Conservation (phyloP, 2,329 filamentous ascomycete species). For the Huntiella bhutanensis region DNA sequence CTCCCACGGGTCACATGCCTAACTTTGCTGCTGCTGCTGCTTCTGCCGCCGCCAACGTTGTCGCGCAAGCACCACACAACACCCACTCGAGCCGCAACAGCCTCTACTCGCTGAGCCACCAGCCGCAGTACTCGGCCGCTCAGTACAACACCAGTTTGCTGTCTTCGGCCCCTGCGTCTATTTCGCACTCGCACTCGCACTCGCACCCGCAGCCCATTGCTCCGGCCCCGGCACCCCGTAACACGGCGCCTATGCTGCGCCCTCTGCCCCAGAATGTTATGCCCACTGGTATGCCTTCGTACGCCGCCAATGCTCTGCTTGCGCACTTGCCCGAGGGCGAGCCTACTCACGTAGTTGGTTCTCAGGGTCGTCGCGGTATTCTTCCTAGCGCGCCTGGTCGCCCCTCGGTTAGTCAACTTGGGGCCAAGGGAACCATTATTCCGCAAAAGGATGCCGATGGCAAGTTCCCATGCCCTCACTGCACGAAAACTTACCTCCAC, state of each 20-base stretch:
- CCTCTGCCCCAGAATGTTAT: constrained; percentile 53
- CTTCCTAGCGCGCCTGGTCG: constrained; percentile 77
- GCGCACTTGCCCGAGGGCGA: constrained; percentile 36
- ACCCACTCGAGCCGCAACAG: constrained; percentile 30
- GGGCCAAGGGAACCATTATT: constrained; percentile 62
- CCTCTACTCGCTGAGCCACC: constrained; percentile 29
- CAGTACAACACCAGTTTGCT: constrained; percentile 30
- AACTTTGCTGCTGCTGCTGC: constrained; percentile 10
- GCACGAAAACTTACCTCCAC: constrained; percentile 94
- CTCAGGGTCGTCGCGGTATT: constrained; percentile 80
- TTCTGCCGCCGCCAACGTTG: constrained; percentile 6
- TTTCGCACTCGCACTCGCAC: constrained; percentile 40
- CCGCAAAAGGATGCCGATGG: constrained; percentile 92
- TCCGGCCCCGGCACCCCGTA: constrained; percentile 42
- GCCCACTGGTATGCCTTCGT: constrained; percentile 29
- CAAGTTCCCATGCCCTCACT: constrained; percentile 95
- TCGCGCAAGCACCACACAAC: constrained; percentile 17
- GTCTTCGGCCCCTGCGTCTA: constrained; percentile 46
- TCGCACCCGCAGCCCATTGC: constrained; percentile 61
- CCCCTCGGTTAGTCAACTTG: constrained; percentile 46
- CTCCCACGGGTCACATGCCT: constrained; percentile 10
- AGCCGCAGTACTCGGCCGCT: constrained; percentile 34
- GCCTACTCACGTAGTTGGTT: constrained; percentile 83
- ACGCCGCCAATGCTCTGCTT: constrained; percentile 35
- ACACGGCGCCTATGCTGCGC: constrained; percentile 40